These are phyloP conservation scores for Andalucia godoyi DNA, from an alignment of 78 protist species.

Conservation along the genomic window DNA sequence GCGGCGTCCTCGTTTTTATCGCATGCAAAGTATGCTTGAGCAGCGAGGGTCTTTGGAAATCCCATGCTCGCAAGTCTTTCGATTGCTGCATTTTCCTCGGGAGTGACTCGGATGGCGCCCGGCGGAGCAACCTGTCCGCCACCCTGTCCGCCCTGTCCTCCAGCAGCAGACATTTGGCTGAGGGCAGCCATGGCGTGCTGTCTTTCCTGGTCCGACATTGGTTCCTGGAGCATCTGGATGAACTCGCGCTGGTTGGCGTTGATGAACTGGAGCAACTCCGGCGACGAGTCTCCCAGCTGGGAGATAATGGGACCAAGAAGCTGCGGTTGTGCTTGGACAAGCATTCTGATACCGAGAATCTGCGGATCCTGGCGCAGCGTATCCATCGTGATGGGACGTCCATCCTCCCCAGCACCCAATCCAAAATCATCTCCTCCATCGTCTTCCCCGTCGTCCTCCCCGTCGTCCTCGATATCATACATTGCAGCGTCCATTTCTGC, in stretches of 20 bases:
- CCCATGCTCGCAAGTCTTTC: slow-evolving; percentile 70
- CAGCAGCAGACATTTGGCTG: not conserved
- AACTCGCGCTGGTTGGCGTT: not conserved
- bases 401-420: no score
- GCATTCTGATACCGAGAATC: not conserved
- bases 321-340: not conserved
- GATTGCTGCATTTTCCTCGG: slow-evolving; percentile 67
- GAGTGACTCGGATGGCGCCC: slow-evolving; percentile 21
- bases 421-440: no score
- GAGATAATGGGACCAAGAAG: not conserved
- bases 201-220: not conserved
- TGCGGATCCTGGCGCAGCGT: not conserved
- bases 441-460: no score
- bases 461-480: no score
- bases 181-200: not conserved
- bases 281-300: not conserved
- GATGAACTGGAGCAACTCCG: not conserved
- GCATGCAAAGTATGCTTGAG: slow-evolving; percentile 78
- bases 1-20: slow-evolving; percentile 76
- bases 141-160: not conserved
- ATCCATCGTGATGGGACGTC: not conserved
- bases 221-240: not conserved
- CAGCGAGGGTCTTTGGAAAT: slow-evolving; percentile 20
- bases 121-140: not conserved
- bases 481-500: no score